phyloP scores from a whole-genome alignment of 139 green algal species.

The Asterochloris sp. region DNA sequence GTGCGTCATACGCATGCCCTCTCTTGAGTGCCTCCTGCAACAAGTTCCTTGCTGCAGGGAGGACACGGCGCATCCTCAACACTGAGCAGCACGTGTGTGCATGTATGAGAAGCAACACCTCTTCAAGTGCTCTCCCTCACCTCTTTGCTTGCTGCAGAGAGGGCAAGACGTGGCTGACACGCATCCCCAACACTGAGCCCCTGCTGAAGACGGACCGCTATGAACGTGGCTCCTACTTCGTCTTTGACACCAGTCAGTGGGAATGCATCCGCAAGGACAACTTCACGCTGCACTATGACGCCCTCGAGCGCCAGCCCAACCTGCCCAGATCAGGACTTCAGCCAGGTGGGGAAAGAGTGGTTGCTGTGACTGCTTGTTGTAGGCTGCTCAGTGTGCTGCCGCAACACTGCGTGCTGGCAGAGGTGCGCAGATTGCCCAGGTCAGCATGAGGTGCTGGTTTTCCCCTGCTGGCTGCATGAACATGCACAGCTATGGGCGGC shows the following conservation, averaged over 20 bases:
- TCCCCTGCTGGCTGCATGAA: too few species aligned
- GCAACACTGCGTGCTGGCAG: too few species aligned
- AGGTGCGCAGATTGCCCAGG: too few species aligned
- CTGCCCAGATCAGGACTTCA: constrained; percentile 34
- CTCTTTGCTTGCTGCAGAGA: background rate
- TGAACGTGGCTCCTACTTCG: constrained; percentile 88
- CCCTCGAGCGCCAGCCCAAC: constrained; percentile 56
- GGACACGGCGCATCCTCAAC: background rate
- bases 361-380: too few species aligned
- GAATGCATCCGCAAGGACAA: constrained; percentile 74
- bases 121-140: background rate
- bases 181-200: constrained; percentile 71
- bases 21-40: too few species aligned
- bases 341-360: background rate
- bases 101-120: background rate
- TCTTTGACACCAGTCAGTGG: constrained; percentile 91
- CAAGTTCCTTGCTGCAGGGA: too few species aligned
- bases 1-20: too few species aligned
- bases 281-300: constrained; percentile 61
- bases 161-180: constrained; percentile 70
- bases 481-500: too few species aligned
- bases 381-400: too few species aligned
- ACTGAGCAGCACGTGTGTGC: background rate
- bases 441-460: too few species aligned
- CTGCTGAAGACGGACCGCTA: constrained; percentile 73